Evolutionary conservation across 164 flowering plant species (phyloP).

Genomic region (Echeveria elegans): DNA sequence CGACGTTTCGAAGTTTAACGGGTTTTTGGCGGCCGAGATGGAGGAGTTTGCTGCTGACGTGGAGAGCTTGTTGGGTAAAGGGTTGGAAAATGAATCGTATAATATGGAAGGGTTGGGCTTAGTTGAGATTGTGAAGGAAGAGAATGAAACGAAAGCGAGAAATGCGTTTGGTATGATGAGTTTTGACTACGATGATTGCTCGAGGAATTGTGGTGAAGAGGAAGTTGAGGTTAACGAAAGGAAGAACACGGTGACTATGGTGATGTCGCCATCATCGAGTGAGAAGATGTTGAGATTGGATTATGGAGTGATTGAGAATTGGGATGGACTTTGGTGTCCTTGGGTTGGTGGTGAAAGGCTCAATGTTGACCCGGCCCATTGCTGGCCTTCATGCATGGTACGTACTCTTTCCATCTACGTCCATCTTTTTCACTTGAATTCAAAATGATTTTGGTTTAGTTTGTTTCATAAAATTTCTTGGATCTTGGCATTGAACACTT

Average conservation of each 20-base stretch:
- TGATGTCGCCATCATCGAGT: not conserved
- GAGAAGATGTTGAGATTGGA: constrained; percentile 38
- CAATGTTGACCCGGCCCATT: constrained; percentile 39
- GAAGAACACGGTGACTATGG: constrained; percentile 1
- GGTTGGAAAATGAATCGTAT: constrained; percentile 50
- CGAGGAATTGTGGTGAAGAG: constrained; percentile 33
- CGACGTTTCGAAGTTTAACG: constrained; percentile 20
- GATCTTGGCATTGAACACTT: too few relatives aligned
- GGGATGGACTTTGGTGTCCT: constrained; percentile 67
- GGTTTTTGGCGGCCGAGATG: constrained; percentile 55
- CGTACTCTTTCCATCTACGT: not conserved
- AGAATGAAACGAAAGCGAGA: constrained; percentile 16
- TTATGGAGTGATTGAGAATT: constrained; percentile 54
- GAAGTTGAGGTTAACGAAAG: too few relatives aligned
- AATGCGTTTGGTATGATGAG: constrained; percentile 41
- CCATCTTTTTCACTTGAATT: not conserved
- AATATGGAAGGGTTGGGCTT: constrained; percentile 69
- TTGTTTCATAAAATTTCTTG: too few relatives aligned
- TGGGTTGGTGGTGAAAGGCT: constrained; percentile 71
- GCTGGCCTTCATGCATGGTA: constrained; percentile 59
- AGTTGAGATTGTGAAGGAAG: constrained; percentile 26
- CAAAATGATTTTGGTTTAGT: too few relatives aligned
- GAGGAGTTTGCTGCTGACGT: constrained; percentile 90
- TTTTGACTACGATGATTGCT: constrained; percentile 40
- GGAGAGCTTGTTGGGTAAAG: constrained; percentile 61